phyloP scores from a whole-genome alignment of 371 early-diverging fungal species.

The Nosema granulosis region DNA sequence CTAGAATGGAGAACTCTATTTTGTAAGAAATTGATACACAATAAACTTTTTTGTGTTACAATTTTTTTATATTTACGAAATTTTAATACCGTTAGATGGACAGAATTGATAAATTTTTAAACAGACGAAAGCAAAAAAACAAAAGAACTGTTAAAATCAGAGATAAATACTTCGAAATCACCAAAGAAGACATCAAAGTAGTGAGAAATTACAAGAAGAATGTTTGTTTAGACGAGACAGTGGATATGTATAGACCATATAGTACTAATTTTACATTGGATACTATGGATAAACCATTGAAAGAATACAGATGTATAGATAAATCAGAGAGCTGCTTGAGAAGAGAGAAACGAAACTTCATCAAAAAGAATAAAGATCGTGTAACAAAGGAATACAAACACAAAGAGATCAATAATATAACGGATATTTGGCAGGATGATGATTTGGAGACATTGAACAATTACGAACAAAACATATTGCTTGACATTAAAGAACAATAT shows the following conservation, averaged over 20 bases:
- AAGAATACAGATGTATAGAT: slow-evolving; percentile 6
- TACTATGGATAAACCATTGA: slow-evolving; percentile 11
- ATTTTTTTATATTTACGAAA: no score
- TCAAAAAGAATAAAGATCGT: not conserved
- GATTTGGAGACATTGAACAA: slow-evolving; percentile 27
- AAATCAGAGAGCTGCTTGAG: not conserved
- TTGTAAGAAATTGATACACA: no score
- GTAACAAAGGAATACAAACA: slow-evolving; percentile 6
- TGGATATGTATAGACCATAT: slow-evolving; percentile 20
- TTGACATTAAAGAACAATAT: slow-evolving; percentile 36
- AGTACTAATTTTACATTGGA: slow-evolving; percentile 25
- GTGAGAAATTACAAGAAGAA: slow-evolving; percentile 41
- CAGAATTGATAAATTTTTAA: slow-evolving; percentile 58
- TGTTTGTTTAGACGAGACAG: slow-evolving; percentile 40
- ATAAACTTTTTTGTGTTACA: no score
- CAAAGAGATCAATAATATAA: slow-evolving; percentile 10
- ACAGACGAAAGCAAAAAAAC: slow-evolving; percentile 35
- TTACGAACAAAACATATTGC: slow-evolving; percentile 54
- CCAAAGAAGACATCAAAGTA: slow-evolving; percentile 49
- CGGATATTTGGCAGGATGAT: slow-evolving; percentile 54
- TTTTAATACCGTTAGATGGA: no score
- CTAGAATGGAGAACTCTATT: no score
- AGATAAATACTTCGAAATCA: slow-evolving; percentile 38
- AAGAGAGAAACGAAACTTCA: not conserved
- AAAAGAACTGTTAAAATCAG: slow-evolving; percentile 27